Evolutionary conservation across 2,329 filamentous ascomycete genomes (phyloP), one percentile per base, ranked within the genome.

Genomic region (Aspergillus quadrilineatus): DNA sequence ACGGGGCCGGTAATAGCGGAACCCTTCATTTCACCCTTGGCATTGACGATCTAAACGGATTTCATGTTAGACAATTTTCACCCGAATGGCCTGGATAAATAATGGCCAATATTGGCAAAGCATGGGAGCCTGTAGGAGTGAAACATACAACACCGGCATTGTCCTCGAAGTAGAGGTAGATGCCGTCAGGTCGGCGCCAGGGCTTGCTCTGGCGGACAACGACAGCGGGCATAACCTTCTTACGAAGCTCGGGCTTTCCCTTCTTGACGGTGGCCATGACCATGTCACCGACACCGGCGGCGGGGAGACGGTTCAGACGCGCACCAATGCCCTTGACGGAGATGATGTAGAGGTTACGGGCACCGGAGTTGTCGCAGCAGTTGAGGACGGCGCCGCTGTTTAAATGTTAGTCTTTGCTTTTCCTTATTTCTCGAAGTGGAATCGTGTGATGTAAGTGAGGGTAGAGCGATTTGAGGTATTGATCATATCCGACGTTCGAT

Each of bases 1-100:
- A 99, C 93, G 73, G 94, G 94, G 72, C 94, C 94, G 72, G 94
- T 99, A 79, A 99, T 99, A 79, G 94, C 94, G 67, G 92, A 97
- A 77, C 94, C 94, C 89, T 99, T 99, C 94, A 99, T 99, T 85
- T 99, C 94, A 83, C 94, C 94, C 90, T 99, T 99, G 81, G 93
- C 92, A 86, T 99, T 99, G 85, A 99, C 94, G 76, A 99, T 99
- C 90, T 94, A 22, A 43, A 26, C 6, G 12, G 8, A 12, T 17
- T 28, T 15, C n/a, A 47, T 34, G 29, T 46, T 47, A 32, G n/a
- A 30, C 30, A 45, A 29, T 6, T 32, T 45, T 30, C 12, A 45
- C 2, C 10, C 6, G 6, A n/a, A n/a, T n/a, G 2, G 29, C 14
- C 14, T 8, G 2, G 14, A 3, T 6, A 6, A n/a, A 45, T 10